Evolutionary conservation across 495 filamentous ascomycete species (phyloP).

Genomic region (Immersiella caudata): DNA sequence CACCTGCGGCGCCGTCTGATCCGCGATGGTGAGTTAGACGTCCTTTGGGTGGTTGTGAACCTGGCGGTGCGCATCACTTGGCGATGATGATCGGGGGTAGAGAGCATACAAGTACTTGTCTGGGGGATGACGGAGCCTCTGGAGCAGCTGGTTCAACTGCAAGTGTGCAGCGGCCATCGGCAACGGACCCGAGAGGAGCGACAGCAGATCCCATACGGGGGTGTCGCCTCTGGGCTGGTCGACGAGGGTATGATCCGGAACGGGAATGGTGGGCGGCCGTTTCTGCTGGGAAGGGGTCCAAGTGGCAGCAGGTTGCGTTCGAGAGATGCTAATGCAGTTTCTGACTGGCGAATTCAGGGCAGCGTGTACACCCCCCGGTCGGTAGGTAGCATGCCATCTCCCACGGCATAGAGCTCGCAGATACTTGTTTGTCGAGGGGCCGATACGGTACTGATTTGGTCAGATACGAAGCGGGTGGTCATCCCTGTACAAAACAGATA

Average conservation of each 20-base stretch:
- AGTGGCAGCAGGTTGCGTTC: slow-evolving; percentile 17
- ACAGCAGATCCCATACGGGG: slow-evolving; percentile 15
- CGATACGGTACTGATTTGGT: neutral
- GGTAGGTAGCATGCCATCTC: slow-evolving; percentile 2
- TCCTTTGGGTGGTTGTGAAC: neutral
- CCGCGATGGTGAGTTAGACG: neutral
- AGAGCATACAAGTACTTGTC: slow-evolving; percentile 10
- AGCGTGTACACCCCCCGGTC: slow-evolving; percentile 1
- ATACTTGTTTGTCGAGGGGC: slow-evolving; percentile 14
- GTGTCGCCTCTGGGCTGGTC: slow-evolving; percentile 2
- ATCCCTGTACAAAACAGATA: neutral
- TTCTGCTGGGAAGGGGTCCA: slow-evolving; percentile 11
- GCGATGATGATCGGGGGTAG: slow-evolving; percentile 11
- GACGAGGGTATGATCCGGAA: neutral
- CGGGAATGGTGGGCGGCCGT: slow-evolving; percentile 9
- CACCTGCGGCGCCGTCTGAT: neutral
- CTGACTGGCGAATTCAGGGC: slow-evolving; percentile 16
- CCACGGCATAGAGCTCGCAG: neutral
- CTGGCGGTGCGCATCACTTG: slow-evolving; percentile 21
- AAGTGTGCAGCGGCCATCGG: neutral
- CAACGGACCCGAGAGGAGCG: slow-evolving; percentile 8
- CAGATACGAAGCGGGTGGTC: slow-evolving; percentile 5
- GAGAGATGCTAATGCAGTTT: slow-evolving; percentile 30
- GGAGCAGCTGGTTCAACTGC: neutral
- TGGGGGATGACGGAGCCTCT: neutral